Base-by-base conservation (phyloP, 1,284 basidiomycete genomes). In the Chondrostereum purpureum region DNA sequence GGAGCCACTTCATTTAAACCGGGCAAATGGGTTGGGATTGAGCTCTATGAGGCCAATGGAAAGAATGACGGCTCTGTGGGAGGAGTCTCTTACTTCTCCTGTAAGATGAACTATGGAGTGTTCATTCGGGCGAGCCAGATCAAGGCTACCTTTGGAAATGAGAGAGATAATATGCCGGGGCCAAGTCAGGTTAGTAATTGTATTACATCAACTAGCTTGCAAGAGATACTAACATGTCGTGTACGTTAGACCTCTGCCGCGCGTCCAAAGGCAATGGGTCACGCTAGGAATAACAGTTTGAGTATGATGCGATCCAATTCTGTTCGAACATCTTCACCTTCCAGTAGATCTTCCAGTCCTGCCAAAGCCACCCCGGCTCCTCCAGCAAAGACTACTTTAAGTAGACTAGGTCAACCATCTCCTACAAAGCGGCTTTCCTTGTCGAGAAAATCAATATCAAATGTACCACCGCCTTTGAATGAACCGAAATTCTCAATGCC, bases 1-100 rank as follows among this genome's bases (percentile, higher is more conserved):
- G 96, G 96, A 0, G 60, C 80, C 41, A 92, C 96, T 0, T 75
- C 77, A 3, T 99, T 99, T 62, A 80, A 91, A 12, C 63, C 80
- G 2, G 96, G 96, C 0, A 87, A 88, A 67, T 99, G 96, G 96
- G 78, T 97, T 48, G 96, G 96, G 12, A 81, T 99, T 47, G 92
- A 94, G 61, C 78, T 99, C 45, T 80, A 72, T 42, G 83, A 88
- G 53, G 63, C 77, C 3, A 85, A 81, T 37, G 96, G 96, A 33
- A 98, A 98, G 82, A 99, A 99, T 69, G 88, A 99, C 58, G 96
- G 96, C 1, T 78, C 81, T 1, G 89, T 99, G 1, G 75, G 86
- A 40, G 93, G 88, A 20, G 72, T 84, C 47, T 57, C 67, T 5
- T 99, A 99, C 70, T 99, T 99, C 64, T 74, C 72, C 13, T 95